phyloP scores from a whole-genome alignment of 768 basidiomycete species.

The Auricularia auricula-judae region DNA sequence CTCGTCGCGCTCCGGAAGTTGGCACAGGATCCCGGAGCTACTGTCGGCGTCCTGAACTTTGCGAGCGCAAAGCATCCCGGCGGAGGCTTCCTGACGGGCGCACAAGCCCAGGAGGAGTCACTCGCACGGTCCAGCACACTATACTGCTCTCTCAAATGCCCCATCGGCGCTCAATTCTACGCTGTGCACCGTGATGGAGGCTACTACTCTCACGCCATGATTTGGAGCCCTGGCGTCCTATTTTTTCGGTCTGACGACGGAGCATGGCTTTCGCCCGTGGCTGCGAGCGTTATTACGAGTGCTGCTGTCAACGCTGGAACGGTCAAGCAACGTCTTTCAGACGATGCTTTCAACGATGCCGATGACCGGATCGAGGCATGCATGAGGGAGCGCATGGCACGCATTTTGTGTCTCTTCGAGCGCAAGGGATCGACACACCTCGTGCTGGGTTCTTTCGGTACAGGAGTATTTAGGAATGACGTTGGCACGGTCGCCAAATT shows the following conservation, averaged over 20 bases:
- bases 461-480: conserved; percentile 64
- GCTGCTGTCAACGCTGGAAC: conserved; percentile 66
- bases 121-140: conserved; percentile 68
- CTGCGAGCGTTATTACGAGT: conserved; percentile 59
- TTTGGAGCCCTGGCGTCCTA: conserved; percentile 55
- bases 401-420: conserved; percentile 57
- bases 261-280: conserved; percentile 41
- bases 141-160: conserved; percentile 48
- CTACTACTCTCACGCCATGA: conserved; percentile 70
- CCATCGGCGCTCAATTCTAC: conserved; percentile 51
- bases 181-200: conserved; percentile 36
- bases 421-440: conserved; percentile 44
- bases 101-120: conserved; percentile 72
- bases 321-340: conserved; percentile 21
- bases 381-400: conserved; percentile 65
- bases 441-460: conserved; percentile 67
- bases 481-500: conserved; percentile 45
- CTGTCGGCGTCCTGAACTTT: conserved; percentile 59
- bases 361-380: conserved; percentile 34
- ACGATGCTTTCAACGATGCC: conserved; percentile 13
- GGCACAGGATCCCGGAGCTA: background rate
- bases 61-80: conserved; percentile 68
- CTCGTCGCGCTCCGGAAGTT: background rate
- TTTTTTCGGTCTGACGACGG: conserved; percentile 57
- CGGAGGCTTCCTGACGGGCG: conserved; percentile 63